These are phyloP conservation scores for Pichia kudriavzevii DNA, from an alignment of 1,139 yeast species.

Conservation along the genomic window DNA sequence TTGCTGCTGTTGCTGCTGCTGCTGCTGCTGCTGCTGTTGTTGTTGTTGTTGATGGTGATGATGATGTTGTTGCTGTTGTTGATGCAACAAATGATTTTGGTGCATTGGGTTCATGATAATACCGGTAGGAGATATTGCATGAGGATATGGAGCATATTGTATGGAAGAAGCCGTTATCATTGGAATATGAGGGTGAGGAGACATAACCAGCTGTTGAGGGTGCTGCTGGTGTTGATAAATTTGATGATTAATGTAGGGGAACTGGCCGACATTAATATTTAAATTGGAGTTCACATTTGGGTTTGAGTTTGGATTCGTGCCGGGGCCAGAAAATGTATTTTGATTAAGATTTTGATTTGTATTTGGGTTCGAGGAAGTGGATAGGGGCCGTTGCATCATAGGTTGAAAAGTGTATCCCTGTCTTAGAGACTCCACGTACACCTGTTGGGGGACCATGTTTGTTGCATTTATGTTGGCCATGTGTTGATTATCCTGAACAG, in stretches of 20 bases:
- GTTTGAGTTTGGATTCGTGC: too few relatives aligned
- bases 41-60: slow-evolving; percentile 7
- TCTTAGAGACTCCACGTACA: too few relatives aligned
- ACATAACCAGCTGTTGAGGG: not conserved
- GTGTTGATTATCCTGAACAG: too few relatives aligned
- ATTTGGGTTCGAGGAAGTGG: too few relatives aligned
- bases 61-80: slow-evolving; percentile 7
- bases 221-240: not conserved
- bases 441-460: too few relatives aligned
- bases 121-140: slow-evolving; percentile 1
- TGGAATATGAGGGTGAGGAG: too few relatives aligned
- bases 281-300: slow-evolving; percentile 1
- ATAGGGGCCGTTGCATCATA: too few relatives aligned
- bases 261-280: slow-evolving; percentile 4
- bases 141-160: slow-evolving; percentile 3
- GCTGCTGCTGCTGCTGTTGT: slow-evolving; percentile 3
- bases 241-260: slow-evolving; percentile 1
- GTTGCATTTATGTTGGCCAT: too few relatives aligned
- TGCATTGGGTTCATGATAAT: not conserved
- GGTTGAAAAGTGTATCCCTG: too few relatives aligned
- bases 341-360: too few relatives aligned
- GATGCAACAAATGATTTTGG: slow-evolving; percentile 5
- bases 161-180: slow-evolving; percentile 1
- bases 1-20: slow-evolving; percentile 3
- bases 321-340: too few relatives aligned